A percentile compares a stretch with the other conserved stretches of the same genome.
Conservation (phyloP, 2,329 filamentous ascomycete genomes). For the Reticulascus tulasneorum region DNA sequence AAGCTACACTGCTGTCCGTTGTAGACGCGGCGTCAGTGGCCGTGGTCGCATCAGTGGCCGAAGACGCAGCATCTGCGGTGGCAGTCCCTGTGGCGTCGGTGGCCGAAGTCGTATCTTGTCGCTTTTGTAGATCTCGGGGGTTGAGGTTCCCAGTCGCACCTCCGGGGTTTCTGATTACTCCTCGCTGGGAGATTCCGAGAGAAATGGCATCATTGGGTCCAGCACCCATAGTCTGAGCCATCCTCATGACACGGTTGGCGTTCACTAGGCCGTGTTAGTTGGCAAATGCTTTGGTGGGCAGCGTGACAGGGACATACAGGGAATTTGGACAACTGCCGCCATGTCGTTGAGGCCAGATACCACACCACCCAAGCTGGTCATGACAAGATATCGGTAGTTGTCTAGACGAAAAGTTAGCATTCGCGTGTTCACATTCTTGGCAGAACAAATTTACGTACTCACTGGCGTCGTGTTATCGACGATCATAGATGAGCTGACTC, state of each 20-base stretch:
- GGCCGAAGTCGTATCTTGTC: slow-evolving; percentile 6
- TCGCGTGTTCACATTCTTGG: neutral
- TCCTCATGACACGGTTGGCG: slow-evolving; percentile 16
- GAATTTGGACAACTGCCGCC: slow-evolving; percentile 18
- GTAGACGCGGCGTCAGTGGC: no score
- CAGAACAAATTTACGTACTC: slow-evolving; percentile 6
- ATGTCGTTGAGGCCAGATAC: slow-evolving; percentile 15
- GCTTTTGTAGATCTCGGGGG: slow-evolving; percentile 5
- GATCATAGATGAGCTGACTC: slow-evolving; percentile 17
- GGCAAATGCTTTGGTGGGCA: slow-evolving; percentile 3
- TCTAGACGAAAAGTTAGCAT: slow-evolving; percentile 4
- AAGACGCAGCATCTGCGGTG: neutral
- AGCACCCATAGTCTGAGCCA: slow-evolving; percentile 17
- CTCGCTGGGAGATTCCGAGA: slow-evolving; percentile 17
- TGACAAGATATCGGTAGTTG: slow-evolving; percentile 19
- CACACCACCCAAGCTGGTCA: slow-evolving; percentile 16
- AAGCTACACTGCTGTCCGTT: no score
- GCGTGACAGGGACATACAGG: slow-evolving; percentile 14
- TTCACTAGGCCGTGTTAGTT: slow-evolving; percentile 14
- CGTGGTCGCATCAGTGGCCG: neutral
- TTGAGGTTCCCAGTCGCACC: slow-evolving; percentile 11
- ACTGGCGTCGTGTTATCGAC: slow-evolving; percentile 15
- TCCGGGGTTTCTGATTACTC: slow-evolving; percentile 17
- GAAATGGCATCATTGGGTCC: slow-evolving; percentile 13
- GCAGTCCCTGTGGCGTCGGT: slow-evolving; percentile 9